Percentiles rank a stretch among this genome's conserved stretches.
Evolutionary conservation across 345 rosid species (phyloP).

Genomic region (Dimocarpus longan): DNA sequence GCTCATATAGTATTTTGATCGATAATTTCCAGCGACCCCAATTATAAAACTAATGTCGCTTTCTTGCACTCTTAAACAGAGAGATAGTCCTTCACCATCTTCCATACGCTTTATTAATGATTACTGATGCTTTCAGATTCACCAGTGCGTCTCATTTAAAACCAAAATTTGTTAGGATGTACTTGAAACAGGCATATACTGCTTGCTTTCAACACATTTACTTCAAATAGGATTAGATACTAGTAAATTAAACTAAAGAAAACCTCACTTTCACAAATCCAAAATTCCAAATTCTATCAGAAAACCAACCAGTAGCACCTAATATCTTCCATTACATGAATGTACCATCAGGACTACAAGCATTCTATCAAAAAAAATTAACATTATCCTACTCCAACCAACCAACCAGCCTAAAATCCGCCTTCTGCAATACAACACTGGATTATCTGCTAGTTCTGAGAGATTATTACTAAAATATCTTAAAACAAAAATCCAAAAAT

Average conservation of each 20-base stretch:
- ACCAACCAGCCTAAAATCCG: neutral
- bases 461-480: neutral
- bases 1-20: neutral
- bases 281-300: too few species aligned
- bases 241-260: neutral
- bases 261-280: neutral
- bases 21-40: neutral
- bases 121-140: neutral
- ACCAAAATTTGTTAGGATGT: neutral
- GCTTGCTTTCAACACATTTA: slow-evolving; percentile 1
- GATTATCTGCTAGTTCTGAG: slow-evolving; percentile 4
- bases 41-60: neutral
- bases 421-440: slow-evolving; percentile 2
- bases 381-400: neutral
- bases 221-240: neutral
- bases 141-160: neutral
- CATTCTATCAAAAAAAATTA: slow-evolving; percentile 1
- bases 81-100: neutral
- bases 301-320: neutral
- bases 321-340: neutral
- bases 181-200: neutral
- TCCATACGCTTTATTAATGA: neutral
- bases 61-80: neutral
- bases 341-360: neutral
- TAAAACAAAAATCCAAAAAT: slow-evolving; percentile 1